Percentiles rank a stretch among this genome's conserved stretches.
These are phyloP conservation scores for Domatiomyces globalis DNA, from an alignment of 2,329 filamentous ascomycete species.

Conservation along the genomic window DNA sequence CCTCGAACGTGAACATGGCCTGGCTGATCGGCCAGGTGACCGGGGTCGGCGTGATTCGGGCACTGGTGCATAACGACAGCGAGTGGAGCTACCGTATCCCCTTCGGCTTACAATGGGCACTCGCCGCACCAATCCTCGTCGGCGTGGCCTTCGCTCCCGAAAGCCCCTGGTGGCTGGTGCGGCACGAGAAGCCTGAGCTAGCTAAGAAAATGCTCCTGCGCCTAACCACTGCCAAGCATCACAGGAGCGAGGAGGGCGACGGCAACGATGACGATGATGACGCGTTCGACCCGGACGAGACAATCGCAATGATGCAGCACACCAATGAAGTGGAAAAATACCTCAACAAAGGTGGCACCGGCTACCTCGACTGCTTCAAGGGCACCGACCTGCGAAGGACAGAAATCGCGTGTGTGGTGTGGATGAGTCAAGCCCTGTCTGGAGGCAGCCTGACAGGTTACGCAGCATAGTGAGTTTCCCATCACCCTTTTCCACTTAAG, in stretches of 20 bases:
- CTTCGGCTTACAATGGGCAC: slow-evolving; percentile 40
- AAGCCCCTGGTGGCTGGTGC: slow-evolving; percentile 39
- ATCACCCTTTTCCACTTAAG: no score
- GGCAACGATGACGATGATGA: slow-evolving; percentile 7
- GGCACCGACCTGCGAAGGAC: slow-evolving; percentile 24
- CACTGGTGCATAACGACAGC: slow-evolving; percentile 25
- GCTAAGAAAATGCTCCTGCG: slow-evolving; percentile 29
- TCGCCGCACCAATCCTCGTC: slow-evolving; percentile 33
- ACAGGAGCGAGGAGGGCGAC: not conserved
- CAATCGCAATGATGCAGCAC: slow-evolving; percentile 42
- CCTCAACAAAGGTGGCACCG: slow-evolving; percentile 18
- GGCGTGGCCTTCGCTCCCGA: slow-evolving; percentile 35
- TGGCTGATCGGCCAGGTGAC: slow-evolving; percentile 45
- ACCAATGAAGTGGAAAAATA: slow-evolving; percentile 35
- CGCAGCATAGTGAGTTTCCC: slow-evolving; percentile 18
- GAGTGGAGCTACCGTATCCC: slow-evolving; percentile 39
- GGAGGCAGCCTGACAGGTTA: slow-evolving; percentile 22
- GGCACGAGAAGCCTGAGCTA: slow-evolving; percentile 27
- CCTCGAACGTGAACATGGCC: slow-evolving; percentile 43
- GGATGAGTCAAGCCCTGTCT: slow-evolving; percentile 22
- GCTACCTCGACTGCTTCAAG: slow-evolving; percentile 27
- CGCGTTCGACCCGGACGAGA: slow-evolving; percentile 35
- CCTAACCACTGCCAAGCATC: slow-evolving; percentile 21
- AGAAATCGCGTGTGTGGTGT: slow-evolving; percentile 22
- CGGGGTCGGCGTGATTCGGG: slow-evolving; percentile 34